Base-by-base conservation (phyloP, 2,329 filamentous ascomycete species). In the Xylariomycetidae sp. region DNA sequence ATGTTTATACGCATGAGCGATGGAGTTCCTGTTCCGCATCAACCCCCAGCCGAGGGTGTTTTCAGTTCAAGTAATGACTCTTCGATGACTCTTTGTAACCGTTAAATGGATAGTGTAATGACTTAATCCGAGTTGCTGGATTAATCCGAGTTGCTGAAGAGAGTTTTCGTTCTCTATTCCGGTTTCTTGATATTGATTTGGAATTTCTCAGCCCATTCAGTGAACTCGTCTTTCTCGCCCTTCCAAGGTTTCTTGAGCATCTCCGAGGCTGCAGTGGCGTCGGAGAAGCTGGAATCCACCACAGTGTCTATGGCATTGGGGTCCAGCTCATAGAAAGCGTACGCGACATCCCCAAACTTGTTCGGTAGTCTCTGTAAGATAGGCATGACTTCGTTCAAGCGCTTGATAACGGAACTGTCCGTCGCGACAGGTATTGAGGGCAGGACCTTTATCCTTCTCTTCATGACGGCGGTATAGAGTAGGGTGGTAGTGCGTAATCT, bases 191-290 rank as follows among this genome's bases (percentile, higher is more conserved):
- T 68, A 44, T 74, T 67, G 19, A 56, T 49, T 49, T 70, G 67
- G 43, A 77, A 79, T 41, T 70, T 74, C 9, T 64, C 67, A n/a
- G 72, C 77, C 88, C 88, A 94, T 12, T 74, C 67, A 0, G 80
- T 83, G 52, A 94, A 94, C 49, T 83, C 85, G 50, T 95, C 88
- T 13, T 74, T 69, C 29, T 72, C 60, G 0, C 72, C 80, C 3
- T 72, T 61, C 84, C 85, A 89, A 14, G 70, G 67, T 38, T 67
- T 62, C 31, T 65, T 63, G 10, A 86, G 58, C 30, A 81, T 52
- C 36, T 75, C 69, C 0, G 73, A 69, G 0, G 70, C 73, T 1
- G 59, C 63, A 44, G 74, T 72, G 0, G 82, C 80, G 31, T 78
- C 71, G 2, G 66, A 61, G 39, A 80, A 77, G 47, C 80, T 81